Conservation (phyloP, 2,329 filamentous ascomycete genomes). For the Shiraia sp. region DNA sequence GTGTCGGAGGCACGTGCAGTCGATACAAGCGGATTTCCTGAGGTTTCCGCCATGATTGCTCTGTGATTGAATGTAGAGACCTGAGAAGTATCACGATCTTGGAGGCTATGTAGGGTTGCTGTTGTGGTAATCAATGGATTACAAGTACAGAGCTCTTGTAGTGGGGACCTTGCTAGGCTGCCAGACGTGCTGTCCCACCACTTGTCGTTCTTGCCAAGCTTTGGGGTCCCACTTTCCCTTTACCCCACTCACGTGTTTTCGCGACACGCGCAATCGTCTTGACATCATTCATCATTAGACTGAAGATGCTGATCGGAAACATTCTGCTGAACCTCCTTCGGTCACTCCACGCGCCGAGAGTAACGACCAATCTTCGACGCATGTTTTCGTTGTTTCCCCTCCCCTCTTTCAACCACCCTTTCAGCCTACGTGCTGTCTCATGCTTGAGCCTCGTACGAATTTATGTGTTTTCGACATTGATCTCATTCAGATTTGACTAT, state of each 20-base stretch:
- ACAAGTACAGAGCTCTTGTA: not conserved
- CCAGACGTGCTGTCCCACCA: conserved; percentile 5
- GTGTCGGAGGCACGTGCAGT: conserved; percentile 63
- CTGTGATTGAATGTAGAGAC: not conserved
- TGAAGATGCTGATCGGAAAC: no score
- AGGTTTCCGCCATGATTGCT: conserved; percentile 40
- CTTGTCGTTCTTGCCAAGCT: conserved; percentile 1
- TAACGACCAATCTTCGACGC: no score
- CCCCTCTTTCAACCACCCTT: no score
- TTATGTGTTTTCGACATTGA: no score
- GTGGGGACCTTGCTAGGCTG: conserved; percentile 4
- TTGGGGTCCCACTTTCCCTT: not conserved
- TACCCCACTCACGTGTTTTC: conserved; percentile 5
- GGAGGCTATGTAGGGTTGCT: not conserved
- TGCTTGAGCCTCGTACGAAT: no score
- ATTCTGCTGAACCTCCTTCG: no score
- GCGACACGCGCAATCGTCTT: conserved; percentile 1
- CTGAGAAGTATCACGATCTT: not conserved
- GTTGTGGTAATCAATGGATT: conserved; percentile 1
- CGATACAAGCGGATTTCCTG: conserved; percentile 49
- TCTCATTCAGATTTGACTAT: no score
- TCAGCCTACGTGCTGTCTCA: no score
- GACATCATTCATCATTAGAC: no score
- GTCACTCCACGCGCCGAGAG: no score
- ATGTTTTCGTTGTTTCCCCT: no score